Percentiles rank a stretch among this genome's conserved stretches.
Evolutionary conservation across 2,329 filamentous ascomycete genomes (phyloP).

Genomic region (Tolypocladium endophyticum): DNA sequence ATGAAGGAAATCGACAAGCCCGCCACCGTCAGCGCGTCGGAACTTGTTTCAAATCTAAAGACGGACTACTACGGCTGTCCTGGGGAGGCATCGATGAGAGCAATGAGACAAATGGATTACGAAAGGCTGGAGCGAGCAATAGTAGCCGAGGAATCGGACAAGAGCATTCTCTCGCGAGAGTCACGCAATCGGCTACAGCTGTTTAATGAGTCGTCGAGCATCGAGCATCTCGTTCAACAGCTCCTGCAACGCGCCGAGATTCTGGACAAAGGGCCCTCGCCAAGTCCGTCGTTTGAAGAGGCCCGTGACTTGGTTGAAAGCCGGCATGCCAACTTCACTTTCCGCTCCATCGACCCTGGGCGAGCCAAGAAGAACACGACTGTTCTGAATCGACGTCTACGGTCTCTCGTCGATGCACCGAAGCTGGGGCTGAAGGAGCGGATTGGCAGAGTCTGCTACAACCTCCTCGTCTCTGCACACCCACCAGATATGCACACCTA

Average conservation of each 20-base stretch:
- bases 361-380: conserved; percentile 14
- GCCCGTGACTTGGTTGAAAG: conserved; percentile 12
- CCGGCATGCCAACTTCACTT: conserved; percentile 12
- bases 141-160: conserved; percentile 15
- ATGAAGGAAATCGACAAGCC: conserved; percentile 24
- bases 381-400: conserved; percentile 17
- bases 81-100: conserved; percentile 9
- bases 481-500: conserved; percentile 59
- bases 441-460: conserved; percentile 44
- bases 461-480: conserved; percentile 50
- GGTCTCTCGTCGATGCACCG: conserved; percentile 14
- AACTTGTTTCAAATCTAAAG: conserved; percentile 16
- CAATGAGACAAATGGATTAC: conserved; percentile 15
- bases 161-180: conserved; percentile 8
- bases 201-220: conserved; percentile 13
- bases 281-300: conserved; percentile 18
- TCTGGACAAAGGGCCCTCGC: conserved; percentile 9
- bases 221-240: conserved; percentile 16
- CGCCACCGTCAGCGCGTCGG: conserved; percentile 13
- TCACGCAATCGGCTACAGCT: conserved; percentile 16
- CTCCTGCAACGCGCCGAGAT: conserved; percentile 17
- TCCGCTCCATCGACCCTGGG: conserved; percentile 14
- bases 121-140: conserved; percentile 18
- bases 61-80: conserved; percentile 17
- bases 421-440: conserved; percentile 19